phyloP scores from a whole-genome alignment of 495 filamentous ascomycete genomes.

The Aspergillus saccharolyticus region DNA sequence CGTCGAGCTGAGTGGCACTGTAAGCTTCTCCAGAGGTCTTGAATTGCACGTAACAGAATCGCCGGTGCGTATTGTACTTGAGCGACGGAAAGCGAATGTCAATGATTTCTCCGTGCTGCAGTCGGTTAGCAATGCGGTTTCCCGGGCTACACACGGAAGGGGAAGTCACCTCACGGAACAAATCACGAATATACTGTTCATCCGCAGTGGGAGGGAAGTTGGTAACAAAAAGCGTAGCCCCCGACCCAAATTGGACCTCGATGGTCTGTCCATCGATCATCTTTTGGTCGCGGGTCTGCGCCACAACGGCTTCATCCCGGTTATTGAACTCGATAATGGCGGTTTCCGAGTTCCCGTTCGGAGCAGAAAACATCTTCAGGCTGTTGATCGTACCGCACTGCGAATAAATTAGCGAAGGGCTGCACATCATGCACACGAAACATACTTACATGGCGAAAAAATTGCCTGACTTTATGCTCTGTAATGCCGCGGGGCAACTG shows the following conservation, averaged over 20 bases:
- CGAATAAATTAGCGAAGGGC: conserved; percentile 18
- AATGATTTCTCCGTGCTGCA: conserved; percentile 70
- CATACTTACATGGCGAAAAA: conserved; percentile 69
- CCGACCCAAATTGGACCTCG: conserved; percentile 63
- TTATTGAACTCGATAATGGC: conserved; percentile 82
- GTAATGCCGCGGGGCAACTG: conserved; percentile 66
- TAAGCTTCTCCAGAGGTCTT: conserved; percentile 57
- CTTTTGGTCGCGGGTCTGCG: conserved; percentile 76
- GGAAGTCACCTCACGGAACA: conserved; percentile 59
- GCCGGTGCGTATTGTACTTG: conserved; percentile 77
- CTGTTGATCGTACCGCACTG: conserved; percentile 75
- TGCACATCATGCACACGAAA: background rate
- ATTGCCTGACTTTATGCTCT: conserved; percentile 71
- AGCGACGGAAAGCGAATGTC: conserved; percentile 87
- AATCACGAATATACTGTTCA: conserved; percentile 68
- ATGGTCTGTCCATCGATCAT: conserved; percentile 65
- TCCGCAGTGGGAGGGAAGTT: conserved; percentile 87
- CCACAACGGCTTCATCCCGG: conserved; percentile 71
- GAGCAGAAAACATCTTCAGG: conserved; percentile 56
- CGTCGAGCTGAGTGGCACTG: conserved; percentile 65
- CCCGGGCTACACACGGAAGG: background rate
- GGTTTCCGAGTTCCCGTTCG: conserved; percentile 53
- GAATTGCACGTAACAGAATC: conserved; percentile 94
- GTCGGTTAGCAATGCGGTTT: conserved; percentile 19
- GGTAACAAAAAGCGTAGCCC: conserved; percentile 78